Evolutionary conservation across 225 moss, liverwort and hornwort species (phyloP).

Genomic region (Ulota crispa): DNA sequence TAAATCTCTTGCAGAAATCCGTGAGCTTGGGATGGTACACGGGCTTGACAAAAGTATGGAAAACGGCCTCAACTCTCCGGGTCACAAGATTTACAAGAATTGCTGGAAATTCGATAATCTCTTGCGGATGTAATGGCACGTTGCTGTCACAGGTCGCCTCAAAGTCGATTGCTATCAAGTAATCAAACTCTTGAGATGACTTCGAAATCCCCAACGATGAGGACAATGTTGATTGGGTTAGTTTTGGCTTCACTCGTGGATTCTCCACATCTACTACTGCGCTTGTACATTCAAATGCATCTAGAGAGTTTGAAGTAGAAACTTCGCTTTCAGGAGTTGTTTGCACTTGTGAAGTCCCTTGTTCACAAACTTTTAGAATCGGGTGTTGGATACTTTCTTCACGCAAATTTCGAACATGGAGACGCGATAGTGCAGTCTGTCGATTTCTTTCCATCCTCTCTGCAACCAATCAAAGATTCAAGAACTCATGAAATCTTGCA

Average conservation of each 20-base stretch:
- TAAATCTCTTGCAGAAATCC: slow-evolving; percentile 30
- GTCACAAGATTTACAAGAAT: slow-evolving; percentile 44
- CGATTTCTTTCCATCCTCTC: slow-evolving; percentile 35
- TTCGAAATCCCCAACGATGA: slow-evolving; percentile 23
- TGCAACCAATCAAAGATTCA: neutral
- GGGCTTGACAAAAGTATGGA: slow-evolving; percentile 50
- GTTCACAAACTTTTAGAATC: neutral
- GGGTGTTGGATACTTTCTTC: neutral
- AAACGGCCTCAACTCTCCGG: slow-evolving; percentile 29
- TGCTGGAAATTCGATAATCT: slow-evolving; percentile 47
- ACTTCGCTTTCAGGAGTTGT: neutral
- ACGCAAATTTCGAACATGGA: slow-evolving; percentile 5
- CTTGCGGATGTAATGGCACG: slow-evolving; percentile 24
- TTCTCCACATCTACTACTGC: neutral
- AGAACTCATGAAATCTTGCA: neutral
- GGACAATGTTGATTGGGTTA: slow-evolving; percentile 29
- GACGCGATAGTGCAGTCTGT: slow-evolving; percentile 24
- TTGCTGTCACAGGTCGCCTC: slow-evolving; percentile 41
- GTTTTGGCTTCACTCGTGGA: neutral
- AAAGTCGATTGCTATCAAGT: slow-evolving; percentile 49
- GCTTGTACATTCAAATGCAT: neutral
- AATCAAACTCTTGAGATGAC: slow-evolving; percentile 37
- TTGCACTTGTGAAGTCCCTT: neutral
- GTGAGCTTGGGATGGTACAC: slow-evolving; percentile 49
- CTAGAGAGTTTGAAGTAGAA: neutral